These are phyloP conservation scores for Citrus mangshanensis DNA, from an alignment of 345 rosid species.

Conservation along the genomic window DNA sequence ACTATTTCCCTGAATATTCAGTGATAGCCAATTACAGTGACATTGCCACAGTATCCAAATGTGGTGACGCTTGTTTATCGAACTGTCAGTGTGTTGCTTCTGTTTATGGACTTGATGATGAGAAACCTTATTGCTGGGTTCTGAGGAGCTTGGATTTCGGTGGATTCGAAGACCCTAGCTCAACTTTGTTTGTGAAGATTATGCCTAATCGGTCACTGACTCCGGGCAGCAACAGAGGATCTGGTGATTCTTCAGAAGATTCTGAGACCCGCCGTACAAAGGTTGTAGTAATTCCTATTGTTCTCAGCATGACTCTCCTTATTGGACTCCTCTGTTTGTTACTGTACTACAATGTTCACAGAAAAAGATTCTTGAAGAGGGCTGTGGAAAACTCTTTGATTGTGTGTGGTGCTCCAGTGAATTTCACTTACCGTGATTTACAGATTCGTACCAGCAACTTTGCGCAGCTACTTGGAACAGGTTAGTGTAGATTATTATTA, in stretches of 20 bases:
- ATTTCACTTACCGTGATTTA: slow-evolving; percentile 67
- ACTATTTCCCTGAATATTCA: slow-evolving; percentile 62
- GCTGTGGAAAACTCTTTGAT: slow-evolving; percentile 47
- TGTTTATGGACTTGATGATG: slow-evolving; percentile 83
- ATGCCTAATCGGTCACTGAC: slow-evolving; percentile 41
- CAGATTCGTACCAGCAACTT: slow-evolving; percentile 65
- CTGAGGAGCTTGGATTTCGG: slow-evolving; percentile 70
- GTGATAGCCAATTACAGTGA: slow-evolving; percentile 72
- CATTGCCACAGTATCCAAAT: slow-evolving; percentile 41
- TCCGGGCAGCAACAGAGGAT: not conserved
- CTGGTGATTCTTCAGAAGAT: slow-evolving; percentile 17
- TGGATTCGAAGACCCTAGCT: slow-evolving; percentile 71
- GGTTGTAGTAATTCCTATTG: slow-evolving; percentile 59
- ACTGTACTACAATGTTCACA: slow-evolving; percentile 58
- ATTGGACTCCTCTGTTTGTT: slow-evolving; percentile 62
- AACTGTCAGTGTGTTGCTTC: slow-evolving; percentile 87
- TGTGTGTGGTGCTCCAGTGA: slow-evolving; percentile 63
- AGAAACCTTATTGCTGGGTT: slow-evolving; percentile 88
- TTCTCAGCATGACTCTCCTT: slow-evolving; percentile 54
- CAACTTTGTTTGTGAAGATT: slow-evolving; percentile 73
- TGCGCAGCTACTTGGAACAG: slow-evolving; percentile 76
- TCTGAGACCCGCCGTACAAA: slow-evolving; percentile 26
- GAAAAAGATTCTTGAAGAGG: slow-evolving; percentile 50
- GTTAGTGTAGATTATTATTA: slow-evolving; percentile 21
- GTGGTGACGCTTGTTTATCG: slow-evolving; percentile 73